Evolutionary conservation across 768 basidiomycete genomes (phyloP).

Genomic region (Boletus pseudo-olivaceus): DNA sequence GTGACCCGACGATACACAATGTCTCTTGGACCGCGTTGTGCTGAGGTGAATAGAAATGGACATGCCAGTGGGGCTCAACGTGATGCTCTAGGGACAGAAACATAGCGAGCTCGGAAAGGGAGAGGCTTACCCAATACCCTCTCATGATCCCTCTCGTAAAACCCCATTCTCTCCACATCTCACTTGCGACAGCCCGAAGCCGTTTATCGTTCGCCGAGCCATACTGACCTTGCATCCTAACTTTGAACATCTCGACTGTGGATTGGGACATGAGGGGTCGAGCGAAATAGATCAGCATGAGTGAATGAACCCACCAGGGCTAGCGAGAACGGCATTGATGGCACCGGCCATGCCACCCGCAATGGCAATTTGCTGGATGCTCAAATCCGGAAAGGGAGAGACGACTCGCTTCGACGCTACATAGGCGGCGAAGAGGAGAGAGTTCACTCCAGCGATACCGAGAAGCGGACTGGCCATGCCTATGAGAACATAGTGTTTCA

Average conservation of each 20-base stretch:
- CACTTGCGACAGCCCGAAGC: constrained; percentile 63
- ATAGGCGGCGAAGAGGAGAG: constrained; percentile 90
- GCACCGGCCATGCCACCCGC: constrained; percentile 95
- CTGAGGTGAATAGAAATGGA: background rate
- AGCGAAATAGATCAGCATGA: background rate
- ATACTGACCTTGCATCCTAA: constrained; percentile 96
- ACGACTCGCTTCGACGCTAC: constrained; percentile 76
- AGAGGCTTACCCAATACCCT: constrained; percentile 82
- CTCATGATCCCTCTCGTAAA: constrained; percentile 89
- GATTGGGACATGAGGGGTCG: background rate
- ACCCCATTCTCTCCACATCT: constrained; percentile 88
- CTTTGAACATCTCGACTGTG: constrained; percentile 96
- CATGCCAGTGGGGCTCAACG: background rate
- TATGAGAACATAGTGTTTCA: background rate
- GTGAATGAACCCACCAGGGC: constrained; percentile 59
- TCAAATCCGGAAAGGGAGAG: constrained; percentile 84
- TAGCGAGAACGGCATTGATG: constrained; percentile 84
- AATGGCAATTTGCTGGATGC: constrained; percentile 71
- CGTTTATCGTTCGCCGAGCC: constrained; percentile 77
- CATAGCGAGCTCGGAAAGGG: constrained; percentile 5
- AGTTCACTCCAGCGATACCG: constrained; percentile 95
- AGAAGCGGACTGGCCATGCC: constrained; percentile 90
- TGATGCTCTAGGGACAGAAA: background rate
- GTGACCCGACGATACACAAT: background rate
- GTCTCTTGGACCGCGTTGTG: background rate